These are phyloP conservation scores for Withania somnifera DNA, from an alignment of 305 asterid genomes.

Conservation along the genomic window DNA sequence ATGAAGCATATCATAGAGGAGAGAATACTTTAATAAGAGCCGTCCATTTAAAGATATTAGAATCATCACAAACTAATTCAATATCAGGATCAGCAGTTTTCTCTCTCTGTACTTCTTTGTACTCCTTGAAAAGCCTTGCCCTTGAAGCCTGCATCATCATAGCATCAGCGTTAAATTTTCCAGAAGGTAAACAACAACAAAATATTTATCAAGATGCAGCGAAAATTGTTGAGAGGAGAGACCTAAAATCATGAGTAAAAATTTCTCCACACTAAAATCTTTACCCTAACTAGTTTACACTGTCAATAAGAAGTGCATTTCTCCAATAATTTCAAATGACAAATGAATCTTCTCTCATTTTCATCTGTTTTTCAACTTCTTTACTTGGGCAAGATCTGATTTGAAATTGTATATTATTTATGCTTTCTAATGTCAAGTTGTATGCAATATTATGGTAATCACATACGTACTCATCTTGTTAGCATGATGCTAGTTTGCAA, in stretches of 20 bases:
- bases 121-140: slow-evolving; percentile 91
- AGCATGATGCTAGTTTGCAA: neutral
- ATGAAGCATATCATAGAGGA: neutral
- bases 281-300: neutral
- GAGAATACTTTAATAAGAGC: slow-evolving; percentile 73
- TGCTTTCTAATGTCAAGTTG: neutral
- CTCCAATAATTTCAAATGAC: neutral
- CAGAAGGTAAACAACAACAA: neutral
- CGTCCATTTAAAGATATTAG: slow-evolving; percentile 91
- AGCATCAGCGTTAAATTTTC: neutral
- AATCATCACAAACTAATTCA: slow-evolving; percentile 84
- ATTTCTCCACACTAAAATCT: neutral
- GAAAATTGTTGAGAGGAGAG: neutral
- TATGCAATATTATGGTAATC: neutral
- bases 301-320: neutral
- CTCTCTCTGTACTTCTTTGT: slow-evolving; percentile 93
- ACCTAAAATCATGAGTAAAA: neutral
- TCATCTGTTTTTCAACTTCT: neutral
- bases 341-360: neutral
- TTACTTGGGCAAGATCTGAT: neutral
- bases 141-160: slow-evolving; percentile 57
- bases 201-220: neutral
- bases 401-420: neutral
- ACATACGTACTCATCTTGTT: neutral
- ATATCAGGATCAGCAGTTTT: slow-evolving; percentile 89